Conservation (phyloP, 2,329 filamentous ascomycete species). For the Xylaria multiplex region DNA sequence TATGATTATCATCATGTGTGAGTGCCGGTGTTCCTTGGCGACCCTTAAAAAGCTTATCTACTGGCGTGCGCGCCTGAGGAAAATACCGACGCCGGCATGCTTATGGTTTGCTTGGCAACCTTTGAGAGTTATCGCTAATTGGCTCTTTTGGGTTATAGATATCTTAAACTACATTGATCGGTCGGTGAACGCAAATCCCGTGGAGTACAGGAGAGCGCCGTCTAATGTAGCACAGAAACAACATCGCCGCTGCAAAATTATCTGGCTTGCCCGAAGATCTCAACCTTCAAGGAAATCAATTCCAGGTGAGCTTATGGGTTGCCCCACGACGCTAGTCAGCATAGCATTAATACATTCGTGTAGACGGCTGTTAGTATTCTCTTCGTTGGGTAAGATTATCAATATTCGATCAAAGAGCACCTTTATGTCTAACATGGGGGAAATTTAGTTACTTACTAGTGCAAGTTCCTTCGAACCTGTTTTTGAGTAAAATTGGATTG, state of each 20-base stretch:
- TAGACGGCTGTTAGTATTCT: slow-evolving; percentile 61
- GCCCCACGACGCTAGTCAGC: neutral
- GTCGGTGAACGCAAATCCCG: slow-evolving; percentile 29
- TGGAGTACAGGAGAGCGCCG: neutral
- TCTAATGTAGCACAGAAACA: slow-evolving; percentile 55
- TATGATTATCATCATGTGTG: slow-evolving; percentile 72
- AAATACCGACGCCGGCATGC: neutral
- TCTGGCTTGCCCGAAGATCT: slow-evolving; percentile 57
- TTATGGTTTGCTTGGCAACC: neutral
- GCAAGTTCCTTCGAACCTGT: slow-evolving; percentile 62
- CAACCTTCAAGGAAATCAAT: slow-evolving; percentile 48
- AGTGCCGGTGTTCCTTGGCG: slow-evolving; percentile 24
- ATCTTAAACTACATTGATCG: slow-evolving; percentile 47
- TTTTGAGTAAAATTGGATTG: slow-evolving; percentile 62
- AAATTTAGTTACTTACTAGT: slow-evolving; percentile 57
- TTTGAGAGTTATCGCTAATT: slow-evolving; percentile 25
- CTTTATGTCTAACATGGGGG: slow-evolving; percentile 13
- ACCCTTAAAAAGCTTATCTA: neutral
- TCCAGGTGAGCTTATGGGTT: slow-evolving; percentile 46
- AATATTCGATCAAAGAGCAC: neutral
- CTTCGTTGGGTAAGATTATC: slow-evolving; percentile 56
- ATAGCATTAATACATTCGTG: slow-evolving; percentile 27
- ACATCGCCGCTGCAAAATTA: slow-evolving; percentile 65
- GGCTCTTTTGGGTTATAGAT: slow-evolving; percentile 25
- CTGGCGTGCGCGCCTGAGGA: too few relatives aligned